These are phyloP conservation scores for Lunasporangiospora selenospora DNA, from an alignment of 192 early-diverging fungal species.

Conservation along the genomic window DNA sequence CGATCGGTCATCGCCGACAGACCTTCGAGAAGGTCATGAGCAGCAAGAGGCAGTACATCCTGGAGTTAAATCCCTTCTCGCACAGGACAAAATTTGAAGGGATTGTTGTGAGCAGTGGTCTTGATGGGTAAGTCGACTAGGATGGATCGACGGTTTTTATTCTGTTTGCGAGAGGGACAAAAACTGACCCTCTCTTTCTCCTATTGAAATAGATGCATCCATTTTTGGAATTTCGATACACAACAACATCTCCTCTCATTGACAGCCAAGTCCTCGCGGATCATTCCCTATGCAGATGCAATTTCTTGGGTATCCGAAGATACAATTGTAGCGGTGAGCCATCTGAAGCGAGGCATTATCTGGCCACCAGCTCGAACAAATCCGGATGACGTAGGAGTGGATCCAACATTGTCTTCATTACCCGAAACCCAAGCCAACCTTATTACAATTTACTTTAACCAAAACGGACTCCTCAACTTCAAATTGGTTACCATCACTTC, in stretches of 20 bases:
- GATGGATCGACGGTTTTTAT: no score
- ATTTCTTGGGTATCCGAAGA: conserved; percentile 28
- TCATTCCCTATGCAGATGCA: conserved; percentile 31
- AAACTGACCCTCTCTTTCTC: no score
- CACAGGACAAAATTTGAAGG: conserved; percentile 19
- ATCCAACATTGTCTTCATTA: not conserved
- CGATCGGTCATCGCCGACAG: not conserved
- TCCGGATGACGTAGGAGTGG: not conserved
- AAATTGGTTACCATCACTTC: conserved; percentile 4
- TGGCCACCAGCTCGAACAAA: not conserved
- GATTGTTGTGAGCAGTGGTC: conserved; percentile 7
- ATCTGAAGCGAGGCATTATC: conserved; percentile 3
- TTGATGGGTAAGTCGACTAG: conserved; percentile 38
- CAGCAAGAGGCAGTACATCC: not conserved
- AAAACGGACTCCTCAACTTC: not conserved
- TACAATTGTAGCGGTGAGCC: conserved; percentile 28
- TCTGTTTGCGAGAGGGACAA: no score
- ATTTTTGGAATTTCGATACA: conserved; percentile 27
- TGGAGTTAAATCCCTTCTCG: conserved; percentile 30
- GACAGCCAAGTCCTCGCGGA: not conserved
- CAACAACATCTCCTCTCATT: conserved; percentile 1
- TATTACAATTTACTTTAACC: conserved; percentile 13
- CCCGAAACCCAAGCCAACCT: conserved; percentile 30
- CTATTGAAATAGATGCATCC: conserved; percentile 15
- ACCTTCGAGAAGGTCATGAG: not conserved